Conservation (phyloP, 192 early-diverging fungal genomes). For the Chytriomyces sp. region DNA sequence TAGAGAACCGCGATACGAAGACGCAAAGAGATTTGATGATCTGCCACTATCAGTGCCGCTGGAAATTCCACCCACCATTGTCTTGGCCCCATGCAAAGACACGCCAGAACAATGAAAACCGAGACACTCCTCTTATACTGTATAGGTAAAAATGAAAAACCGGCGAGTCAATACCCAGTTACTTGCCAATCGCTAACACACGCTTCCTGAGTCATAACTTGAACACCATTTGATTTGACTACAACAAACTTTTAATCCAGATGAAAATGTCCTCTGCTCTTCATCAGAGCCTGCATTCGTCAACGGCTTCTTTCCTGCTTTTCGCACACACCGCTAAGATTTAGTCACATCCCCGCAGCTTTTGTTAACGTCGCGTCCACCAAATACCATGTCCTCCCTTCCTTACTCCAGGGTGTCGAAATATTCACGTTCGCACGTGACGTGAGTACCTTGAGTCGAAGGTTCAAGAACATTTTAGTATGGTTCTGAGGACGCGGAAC, state of each 20-base stretch:
- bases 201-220: background rate
- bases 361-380: background rate
- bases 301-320: background rate
- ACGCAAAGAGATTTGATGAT: background rate
- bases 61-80: too few relatives aligned
- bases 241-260: background rate
- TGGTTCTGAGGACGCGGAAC: background rate
- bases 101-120: too few relatives aligned
- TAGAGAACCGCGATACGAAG: background rate
- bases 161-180: background rate
- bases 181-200: background rate
- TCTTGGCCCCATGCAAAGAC: too few relatives aligned
- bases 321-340: background rate
- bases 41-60: background rate
- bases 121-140: too few relatives aligned
- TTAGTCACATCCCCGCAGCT: background rate
- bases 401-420: background rate
- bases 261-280: background rate
- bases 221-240: slow-evolving; percentile 6
- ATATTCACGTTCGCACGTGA: too few relatives aligned
- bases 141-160: too few relatives aligned
- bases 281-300: too few relatives aligned
- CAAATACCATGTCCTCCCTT: background rate
- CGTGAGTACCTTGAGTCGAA: background rate
- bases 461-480: background rate